phyloP scores from a whole-genome alignment of 345 rosid genomes.

The Arabis alpina region DNA sequence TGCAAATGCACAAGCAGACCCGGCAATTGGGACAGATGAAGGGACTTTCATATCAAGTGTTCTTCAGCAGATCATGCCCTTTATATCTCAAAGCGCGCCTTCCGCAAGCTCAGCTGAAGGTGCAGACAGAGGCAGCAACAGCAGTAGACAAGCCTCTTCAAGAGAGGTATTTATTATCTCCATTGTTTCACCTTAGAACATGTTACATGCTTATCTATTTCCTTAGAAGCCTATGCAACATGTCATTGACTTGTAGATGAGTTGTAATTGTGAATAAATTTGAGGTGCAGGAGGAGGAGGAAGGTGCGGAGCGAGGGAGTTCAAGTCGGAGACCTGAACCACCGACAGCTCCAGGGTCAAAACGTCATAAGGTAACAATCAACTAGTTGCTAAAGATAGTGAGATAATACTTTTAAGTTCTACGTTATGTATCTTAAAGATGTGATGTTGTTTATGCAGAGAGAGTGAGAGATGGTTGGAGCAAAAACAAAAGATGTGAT shows the following conservation, averaged over 20 bases:
- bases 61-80: slow-evolving; percentile 61
- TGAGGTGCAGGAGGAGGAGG: slow-evolving; percentile 36
- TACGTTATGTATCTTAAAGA: neutral
- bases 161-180: slow-evolving; percentile 38
- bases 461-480: slow-evolving; percentile 36
- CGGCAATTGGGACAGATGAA: slow-evolving; percentile 44
- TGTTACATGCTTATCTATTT: slow-evolving; percentile 1
- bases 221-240: slow-evolving; percentile 5
- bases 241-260: slow-evolving; percentile 6
- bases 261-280: slow-evolving; percentile 5
- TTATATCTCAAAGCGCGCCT: slow-evolving; percentile 44
- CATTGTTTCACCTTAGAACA: slow-evolving; percentile 4
- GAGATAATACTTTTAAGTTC: neutral
- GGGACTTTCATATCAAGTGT: slow-evolving; percentile 54
- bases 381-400: neutral
- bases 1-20: slow-evolving; percentile 38
- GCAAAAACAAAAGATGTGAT: slow-evolving; percentile 8
- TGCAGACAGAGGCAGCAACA: slow-evolving; percentile 32
- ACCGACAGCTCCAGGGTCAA: slow-evolving; percentile 37
- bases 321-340: slow-evolving; percentile 35
- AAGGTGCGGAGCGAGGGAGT: slow-evolving; percentile 26
- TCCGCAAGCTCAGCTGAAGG: slow-evolving; percentile 36
- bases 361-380: slow-evolving; percentile 47
- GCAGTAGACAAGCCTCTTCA: slow-evolving; percentile 40
- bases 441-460: slow-evolving; percentile 33